Evolutionary conservation across 78 protist species (phyloP).

Genomic region (Mastigamoeba balamuthi): DNA sequence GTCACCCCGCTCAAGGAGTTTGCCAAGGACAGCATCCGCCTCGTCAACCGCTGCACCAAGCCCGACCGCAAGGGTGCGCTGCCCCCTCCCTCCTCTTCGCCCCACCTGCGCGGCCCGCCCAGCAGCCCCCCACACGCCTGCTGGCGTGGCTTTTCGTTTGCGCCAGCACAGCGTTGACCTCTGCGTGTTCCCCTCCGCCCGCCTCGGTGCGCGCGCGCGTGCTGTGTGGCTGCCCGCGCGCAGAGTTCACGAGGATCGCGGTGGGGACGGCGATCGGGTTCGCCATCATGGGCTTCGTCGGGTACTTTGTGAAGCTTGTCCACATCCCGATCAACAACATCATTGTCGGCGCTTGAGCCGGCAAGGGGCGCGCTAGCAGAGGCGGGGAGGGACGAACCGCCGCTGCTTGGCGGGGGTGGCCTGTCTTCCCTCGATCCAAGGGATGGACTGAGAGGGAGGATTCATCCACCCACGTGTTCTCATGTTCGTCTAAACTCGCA

Average conservation of each 20-base stretch:
- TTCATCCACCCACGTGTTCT: too few relatives aligned
- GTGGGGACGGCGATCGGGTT: constrained; percentile 78
- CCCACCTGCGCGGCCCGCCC: too few relatives aligned
- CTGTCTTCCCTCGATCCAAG: too few relatives aligned
- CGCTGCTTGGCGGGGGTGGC: too few relatives aligned
- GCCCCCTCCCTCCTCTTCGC: background rate
- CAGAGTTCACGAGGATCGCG: constrained; percentile 83
- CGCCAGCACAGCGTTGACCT: background rate
- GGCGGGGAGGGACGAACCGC: too few relatives aligned
- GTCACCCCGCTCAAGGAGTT: constrained; percentile 44
- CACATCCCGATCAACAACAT: constrained; percentile 93
- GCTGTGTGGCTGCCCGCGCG: too few relatives aligned
- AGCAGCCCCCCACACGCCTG: too few relatives aligned
- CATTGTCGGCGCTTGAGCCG: constrained; percentile 55
- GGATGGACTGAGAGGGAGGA: too few relatives aligned
- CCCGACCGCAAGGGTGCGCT: constrained; percentile 54
- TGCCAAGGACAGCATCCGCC: constrained; percentile 49
- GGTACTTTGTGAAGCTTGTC: constrained; percentile 84
- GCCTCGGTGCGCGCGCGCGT: background rate
- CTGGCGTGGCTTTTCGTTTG: too few relatives aligned
- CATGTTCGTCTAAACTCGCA: too few relatives aligned
- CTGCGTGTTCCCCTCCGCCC: background rate
- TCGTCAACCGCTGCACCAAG: constrained; percentile 53
- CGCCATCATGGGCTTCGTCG: constrained; percentile 83
- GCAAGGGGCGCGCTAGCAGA: background rate